Evolutionary conservation across 192 early-diverging fungal species (phyloP), one percentile per base, ranked within the genome.

Genomic region (Linnemannia hyalina): DNA sequence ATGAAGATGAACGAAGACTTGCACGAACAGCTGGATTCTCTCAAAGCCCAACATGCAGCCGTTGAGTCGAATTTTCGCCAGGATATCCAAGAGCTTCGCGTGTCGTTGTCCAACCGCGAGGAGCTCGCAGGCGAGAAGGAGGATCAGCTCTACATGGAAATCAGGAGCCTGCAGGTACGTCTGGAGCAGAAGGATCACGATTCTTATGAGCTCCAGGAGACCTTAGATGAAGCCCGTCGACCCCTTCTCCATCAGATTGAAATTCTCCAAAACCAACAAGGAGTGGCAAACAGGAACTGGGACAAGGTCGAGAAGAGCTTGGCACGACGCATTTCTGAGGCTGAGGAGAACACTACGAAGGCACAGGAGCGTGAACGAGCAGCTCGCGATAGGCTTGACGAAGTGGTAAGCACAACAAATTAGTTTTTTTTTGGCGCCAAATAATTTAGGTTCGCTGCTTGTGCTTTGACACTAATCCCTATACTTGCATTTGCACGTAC

Each of bases 211-310:
- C 68, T 89, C 0, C 80, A 78, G 20, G 76, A 85, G 26, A 77
- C 75, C 9, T 68, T 89, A 49, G 88, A 92, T 76, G 89, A 89
- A 36, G 86, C 91, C 1, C 89, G 88, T 13, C 75, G 87, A 20
- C 88, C 91, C 6, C 70, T 92, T 1, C 69, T 92, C 18, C 78
- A 77, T 20, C 91, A 90, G 65, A 89, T 92, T 55, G 88, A 92
- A 38, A 81, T 81, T 4, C 47, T 92, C 22, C 89, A 92, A 65
- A 85, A 89, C 29, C 90, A 92, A 41, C 85, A 89, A 22, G 63
- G 80, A 0, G 26, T 75, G 9, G 84, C 88, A 13, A 75, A 68
- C n/a, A 85, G 88, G 60, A 88, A 88, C 41, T 85, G 89, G 78
- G 91, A 92, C 54, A 85, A 89, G 49, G 57, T 89, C 20, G 91